These are phyloP conservation scores for Blastocystis sp. DNA, from an alignment of 352 stramenopile genomes.

Conservation along the genomic window DNA sequence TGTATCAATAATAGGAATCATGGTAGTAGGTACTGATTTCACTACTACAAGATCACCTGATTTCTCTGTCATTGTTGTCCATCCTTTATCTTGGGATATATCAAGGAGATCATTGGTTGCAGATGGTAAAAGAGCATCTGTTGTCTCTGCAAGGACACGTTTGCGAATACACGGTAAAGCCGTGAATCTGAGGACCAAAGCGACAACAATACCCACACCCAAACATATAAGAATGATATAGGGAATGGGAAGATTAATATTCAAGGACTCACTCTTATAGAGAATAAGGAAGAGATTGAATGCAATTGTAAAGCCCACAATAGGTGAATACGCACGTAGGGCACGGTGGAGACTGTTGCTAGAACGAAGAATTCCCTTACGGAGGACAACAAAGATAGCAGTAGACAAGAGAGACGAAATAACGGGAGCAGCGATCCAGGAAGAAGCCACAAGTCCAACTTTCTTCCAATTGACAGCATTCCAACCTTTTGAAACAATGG, in stretches of 20 bases:
- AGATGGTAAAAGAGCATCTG: neutral
- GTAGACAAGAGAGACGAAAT: slow-evolving; percentile 65
- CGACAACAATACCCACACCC: neutral
- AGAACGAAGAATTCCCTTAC: slow-evolving; percentile 66
- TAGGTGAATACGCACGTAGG: slow-evolving; percentile 63
- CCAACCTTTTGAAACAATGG: slow-evolving; percentile 66
- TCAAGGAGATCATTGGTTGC: neutral
- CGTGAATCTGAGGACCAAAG: neutral
- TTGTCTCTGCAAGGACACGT: neutral
- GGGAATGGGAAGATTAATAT: neutral
- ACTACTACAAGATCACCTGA: neutral
- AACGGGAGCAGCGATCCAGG: slow-evolving; percentile 68
- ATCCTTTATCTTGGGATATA: neutral
- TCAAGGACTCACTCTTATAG: slow-evolving; percentile 19
- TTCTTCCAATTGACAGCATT: slow-evolving; percentile 57
- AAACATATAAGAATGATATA: neutral
- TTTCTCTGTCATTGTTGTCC: neutral
- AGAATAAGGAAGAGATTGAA: slow-evolving; percentile 39
- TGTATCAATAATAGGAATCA: neutral
- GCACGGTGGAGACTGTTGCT: slow-evolving; percentile 64
- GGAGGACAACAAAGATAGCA: slow-evolving; percentile 66
- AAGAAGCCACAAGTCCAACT: slow-evolving; percentile 63
- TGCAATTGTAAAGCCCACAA: slow-evolving; percentile 66
- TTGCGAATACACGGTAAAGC: neutral
- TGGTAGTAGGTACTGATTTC: neutral